phyloP scores from a whole-genome alignment of 73 alveolate genomes.

The Strombidium stylifer region DNA sequence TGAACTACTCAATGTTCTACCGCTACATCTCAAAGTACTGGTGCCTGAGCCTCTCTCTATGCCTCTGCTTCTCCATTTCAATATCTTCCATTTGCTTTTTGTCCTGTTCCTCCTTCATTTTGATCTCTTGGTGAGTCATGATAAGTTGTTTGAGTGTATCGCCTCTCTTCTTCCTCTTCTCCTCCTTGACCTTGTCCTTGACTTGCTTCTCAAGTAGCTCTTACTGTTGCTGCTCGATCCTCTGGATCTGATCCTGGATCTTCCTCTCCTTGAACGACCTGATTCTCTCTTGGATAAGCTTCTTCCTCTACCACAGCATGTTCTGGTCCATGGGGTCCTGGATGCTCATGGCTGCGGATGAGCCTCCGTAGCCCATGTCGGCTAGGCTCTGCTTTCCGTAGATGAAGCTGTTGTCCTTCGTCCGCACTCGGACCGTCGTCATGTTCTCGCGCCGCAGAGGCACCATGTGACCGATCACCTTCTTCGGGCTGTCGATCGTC shows the following conservation, averaged over 20 bases:
- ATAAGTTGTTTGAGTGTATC: constrained; percentile 5
- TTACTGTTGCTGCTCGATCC: constrained; percentile 8
- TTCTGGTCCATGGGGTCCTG: neutral
- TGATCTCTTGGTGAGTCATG: neutral
- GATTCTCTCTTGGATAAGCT: constrained; percentile 4
- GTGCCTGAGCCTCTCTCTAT: neutral
- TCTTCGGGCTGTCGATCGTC: too few species aligned
- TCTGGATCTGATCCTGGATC: constrained; percentile 15
- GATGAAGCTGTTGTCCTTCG: constrained; percentile 1
- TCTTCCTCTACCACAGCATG: constrained; percentile 1
- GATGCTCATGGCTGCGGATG: neutral
- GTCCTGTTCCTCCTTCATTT: neutral
- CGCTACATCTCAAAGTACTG: neutral
- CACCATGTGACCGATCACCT: too few species aligned
- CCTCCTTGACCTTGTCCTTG: neutral
- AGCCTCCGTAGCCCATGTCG: neutral
- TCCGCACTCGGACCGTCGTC: constrained; percentile 27
- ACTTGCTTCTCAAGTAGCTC: neutral
- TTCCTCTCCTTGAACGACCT: constrained; percentile 20
- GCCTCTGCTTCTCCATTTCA: neutral
- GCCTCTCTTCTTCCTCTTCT: neutral
- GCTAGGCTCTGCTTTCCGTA: neutral
- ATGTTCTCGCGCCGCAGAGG: too few species aligned
- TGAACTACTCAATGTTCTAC: neutral
- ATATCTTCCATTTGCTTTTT: neutral